Base-by-base conservation (phyloP, 495 filamentous ascomycete species). In the Neurospora terricola region DNA sequence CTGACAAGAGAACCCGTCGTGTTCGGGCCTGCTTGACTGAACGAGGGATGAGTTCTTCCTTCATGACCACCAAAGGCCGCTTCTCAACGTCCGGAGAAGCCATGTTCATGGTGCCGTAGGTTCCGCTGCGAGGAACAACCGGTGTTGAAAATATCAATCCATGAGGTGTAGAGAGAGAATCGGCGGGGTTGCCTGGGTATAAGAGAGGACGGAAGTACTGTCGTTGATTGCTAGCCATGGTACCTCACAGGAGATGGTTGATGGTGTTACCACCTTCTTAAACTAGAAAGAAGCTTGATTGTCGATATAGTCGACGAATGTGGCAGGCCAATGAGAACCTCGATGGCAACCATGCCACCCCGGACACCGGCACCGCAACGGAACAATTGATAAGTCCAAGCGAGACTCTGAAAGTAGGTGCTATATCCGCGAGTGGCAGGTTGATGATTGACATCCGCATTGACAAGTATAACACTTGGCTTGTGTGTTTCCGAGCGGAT, bases 81-180 rank as follows among this genome's bases (percentile, higher is more conserved):
- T 77, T 77, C 45, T 77, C 75, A 43, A 40, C 18, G 45, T 77
- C 69, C 11, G 18, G 14, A 10, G 71, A 8, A 71, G 71, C 69
- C 75, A 77, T 77, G 27, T 27, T 39, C 27, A 66, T 66, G 27
- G 54, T 66, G 54, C 54, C 54, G 54, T 66, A 66, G 54, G 54
- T 66, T 66, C 54, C 54, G 27, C 27, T 16, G 54, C 54, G 54
- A 66, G 7, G 54, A 34, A 62, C 45, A 10, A 23, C 6, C 27
- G 14, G 27, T 66, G 6, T 9, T 18, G 23, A 36, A 34, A 14
- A 34, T 18, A 1, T 34, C 14, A 18, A 18, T 27, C 12, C 54
- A 34, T 34, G 14, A 14, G 54, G 18, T 30, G 27, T 34, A 1
- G 54, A 66, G 23, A 66, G 1, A 0, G 54, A 66, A 34, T 0